Evolutionary conservation across 805 yeast species (phyloP).

Genomic region (Naumovozyma dairenensis): DNA sequence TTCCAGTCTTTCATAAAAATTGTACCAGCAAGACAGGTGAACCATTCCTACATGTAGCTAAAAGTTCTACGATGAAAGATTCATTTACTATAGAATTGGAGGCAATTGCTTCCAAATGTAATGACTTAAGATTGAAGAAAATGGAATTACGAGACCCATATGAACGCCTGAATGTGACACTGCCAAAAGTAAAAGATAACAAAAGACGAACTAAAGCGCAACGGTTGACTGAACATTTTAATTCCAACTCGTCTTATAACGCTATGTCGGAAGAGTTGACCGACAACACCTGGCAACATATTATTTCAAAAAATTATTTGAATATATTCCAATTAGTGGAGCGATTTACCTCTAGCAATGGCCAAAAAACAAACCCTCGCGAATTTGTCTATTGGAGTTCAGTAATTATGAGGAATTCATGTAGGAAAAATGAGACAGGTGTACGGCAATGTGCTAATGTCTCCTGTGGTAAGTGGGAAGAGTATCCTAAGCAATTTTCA

Average conservation of each 20-base stretch:
- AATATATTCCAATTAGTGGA: slow-evolving; percentile 89
- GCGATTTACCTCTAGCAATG: slow-evolving; percentile 55
- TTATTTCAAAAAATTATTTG: slow-evolving; percentile 37
- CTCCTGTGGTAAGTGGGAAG: slow-evolving; percentile 92
- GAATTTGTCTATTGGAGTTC: slow-evolving; percentile 96
- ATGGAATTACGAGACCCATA: slow-evolving; percentile 2
- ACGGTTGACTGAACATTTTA: slow-evolving; percentile 14
- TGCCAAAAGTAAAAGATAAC: not conserved
- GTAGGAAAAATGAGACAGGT: slow-evolving; percentile 82
- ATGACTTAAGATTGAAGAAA: too few relatives aligned
- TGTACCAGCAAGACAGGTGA: not conserved
- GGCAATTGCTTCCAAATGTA: too few relatives aligned
- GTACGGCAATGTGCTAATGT: slow-evolving; percentile 91
- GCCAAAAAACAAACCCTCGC: slow-evolving; percentile 47
- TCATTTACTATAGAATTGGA: too few relatives aligned
- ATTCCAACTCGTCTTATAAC: slow-evolving; percentile 37
- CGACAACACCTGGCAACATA: slow-evolving; percentile 23
- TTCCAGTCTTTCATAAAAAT: too few relatives aligned
- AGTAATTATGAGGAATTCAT: slow-evolving; percentile 93
- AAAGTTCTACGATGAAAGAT: too few relatives aligned
- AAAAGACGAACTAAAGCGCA: too few relatives aligned
- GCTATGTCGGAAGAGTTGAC: slow-evolving; percentile 27
- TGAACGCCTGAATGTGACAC: slow-evolving; percentile 3
- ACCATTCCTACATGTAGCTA: too few relatives aligned
- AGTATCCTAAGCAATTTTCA: slow-evolving; percentile 81